Percentiles rank a stretch among this genome's conserved stretches.
phyloP scores from a whole-genome alignment of 1,284 basidiomycete genomes.

The Veloporphyrellus conicus region DNA sequence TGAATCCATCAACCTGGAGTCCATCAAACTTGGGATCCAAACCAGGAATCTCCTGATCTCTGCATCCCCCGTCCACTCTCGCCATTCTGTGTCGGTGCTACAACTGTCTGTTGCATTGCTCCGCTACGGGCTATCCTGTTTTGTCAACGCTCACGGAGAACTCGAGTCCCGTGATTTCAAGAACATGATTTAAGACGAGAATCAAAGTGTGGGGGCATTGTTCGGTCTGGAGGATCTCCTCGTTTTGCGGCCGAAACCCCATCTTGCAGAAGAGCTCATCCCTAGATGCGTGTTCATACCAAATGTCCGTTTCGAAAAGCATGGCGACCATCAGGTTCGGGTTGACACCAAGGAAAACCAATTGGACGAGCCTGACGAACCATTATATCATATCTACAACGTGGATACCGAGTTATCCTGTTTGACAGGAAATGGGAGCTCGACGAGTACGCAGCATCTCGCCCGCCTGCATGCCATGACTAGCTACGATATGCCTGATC shows the following conservation, averaged over 20 bases:
- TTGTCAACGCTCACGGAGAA: background rate
- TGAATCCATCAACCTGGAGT: no score
- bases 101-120: background rate
- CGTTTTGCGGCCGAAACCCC: conserved; percentile 31
- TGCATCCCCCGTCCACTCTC: background rate
- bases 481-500: background rate
- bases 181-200: background rate
- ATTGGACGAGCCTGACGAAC: fast-evolving
- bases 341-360: no score
- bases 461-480: conserved; percentile 39
- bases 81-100: background rate
- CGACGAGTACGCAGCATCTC: conserved; percentile 34
- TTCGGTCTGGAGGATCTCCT: conserved; percentile 35
- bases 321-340: background rate
- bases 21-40: background rate
- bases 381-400: conserved; percentile 29
- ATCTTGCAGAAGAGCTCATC: background rate
- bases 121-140: background rate
- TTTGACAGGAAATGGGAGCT: conserved; percentile 31
- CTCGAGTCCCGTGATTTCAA: no score
- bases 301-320: conserved; percentile 15
- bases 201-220: conserved; percentile 11
- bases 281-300: conserved; percentile 39
- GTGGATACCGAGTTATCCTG: conserved; percentile 38
- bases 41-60: no score